Evolutionary conservation across 345 rosid genomes (phyloP), one percentile per base, ranked within the genome.

Genomic region (Salix viminalis): DNA sequence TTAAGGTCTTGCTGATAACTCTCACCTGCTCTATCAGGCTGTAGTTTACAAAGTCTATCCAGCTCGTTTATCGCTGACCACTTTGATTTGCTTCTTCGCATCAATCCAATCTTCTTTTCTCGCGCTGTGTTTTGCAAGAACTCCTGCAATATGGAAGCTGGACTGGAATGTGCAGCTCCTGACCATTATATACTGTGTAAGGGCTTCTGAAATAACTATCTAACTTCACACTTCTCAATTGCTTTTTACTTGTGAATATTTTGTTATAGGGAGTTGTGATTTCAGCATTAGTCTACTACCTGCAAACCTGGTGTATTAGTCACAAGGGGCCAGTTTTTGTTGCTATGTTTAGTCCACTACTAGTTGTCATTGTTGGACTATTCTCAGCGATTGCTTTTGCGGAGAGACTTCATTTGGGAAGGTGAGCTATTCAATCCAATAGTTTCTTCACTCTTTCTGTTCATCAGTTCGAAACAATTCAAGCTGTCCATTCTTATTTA

Each of bases 311-410:
- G 87, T 78, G 86, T 66, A 82, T 86, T 74, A 81, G 82, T 67
- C 72, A 75, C 3, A 73, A 73, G 70, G 90, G 92, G 7, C 91
- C 87, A 2, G 88, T 86, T 65, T 86, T 86, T 60, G 78, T 75
- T 42, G 83, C 88, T 24, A 83, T 75, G 81, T 85, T 86, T 56
- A 80, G 70, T 77, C 88, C 88, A 10, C 70, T 87, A 28, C 48
- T 76, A 0, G 73, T 81, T 12, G 70, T 87, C 10, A 44, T 77
- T 23, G 90, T 85, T 14, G 89, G 71, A 60, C 74, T 85, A 24
- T 79, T 89, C 72, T 84, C 88, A 0, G 85, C 85, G 23, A 26
- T 86, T 74, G 85, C 79, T 65, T 87, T 87, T 44, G 86, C 87
- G 7, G 87, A 86, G 79, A 72, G 82, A 75, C 79, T 86, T 69